Percentiles rank a stretch among this genome's conserved stretches.
phyloP scores from a whole-genome alignment of 805 yeast species.

The Kodamaea hsintzibuensis region DNA sequence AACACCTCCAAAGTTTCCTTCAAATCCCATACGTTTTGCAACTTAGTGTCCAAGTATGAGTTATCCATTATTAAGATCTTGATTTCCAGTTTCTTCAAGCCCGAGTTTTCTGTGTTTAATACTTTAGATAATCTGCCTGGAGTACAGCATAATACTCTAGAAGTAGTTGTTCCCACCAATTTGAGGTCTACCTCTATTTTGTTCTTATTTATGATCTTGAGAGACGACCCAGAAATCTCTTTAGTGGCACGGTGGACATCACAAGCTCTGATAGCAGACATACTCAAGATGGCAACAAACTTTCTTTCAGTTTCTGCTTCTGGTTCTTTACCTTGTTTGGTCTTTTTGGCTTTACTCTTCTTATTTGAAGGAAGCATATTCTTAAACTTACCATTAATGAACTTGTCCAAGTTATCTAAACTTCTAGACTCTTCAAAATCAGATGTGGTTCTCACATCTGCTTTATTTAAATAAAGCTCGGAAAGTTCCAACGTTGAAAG shows the following conservation, averaged over 20 bases:
- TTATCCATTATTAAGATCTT: constrained; percentile 60
- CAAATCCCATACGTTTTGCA: constrained; percentile 60
- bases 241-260: constrained; percentile 70
- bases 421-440: constrained; percentile 54
- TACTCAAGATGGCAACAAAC: constrained; percentile 55
- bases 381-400: constrained; percentile 51
- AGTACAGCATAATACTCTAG: constrained; percentile 61
- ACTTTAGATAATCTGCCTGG: constrained; percentile 59
- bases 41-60: constrained; percentile 60
- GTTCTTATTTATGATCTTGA: constrained; percentile 76
- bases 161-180: constrained; percentile 41
- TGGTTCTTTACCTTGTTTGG: constrained; percentile 4
- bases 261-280: constrained; percentile 86
- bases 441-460: constrained; percentile 61
- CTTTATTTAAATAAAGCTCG: constrained; percentile 59
- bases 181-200: constrained; percentile 63
- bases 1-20: constrained; percentile 46
- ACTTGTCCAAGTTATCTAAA: constrained; percentile 56
- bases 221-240: constrained; percentile 50
- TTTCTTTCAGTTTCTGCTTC: constrained; percentile 33
- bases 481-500: constrained; percentile 74
- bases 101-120: constrained; percentile 42
- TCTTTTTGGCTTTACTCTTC: constrained; percentile 27
- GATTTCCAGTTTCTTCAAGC: constrained; percentile 44
- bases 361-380: constrained; percentile 43